These are phyloP conservation scores for Lophium mytilinum DNA, from an alignment of 495 filamentous ascomycete genomes.

Conservation along the genomic window DNA sequence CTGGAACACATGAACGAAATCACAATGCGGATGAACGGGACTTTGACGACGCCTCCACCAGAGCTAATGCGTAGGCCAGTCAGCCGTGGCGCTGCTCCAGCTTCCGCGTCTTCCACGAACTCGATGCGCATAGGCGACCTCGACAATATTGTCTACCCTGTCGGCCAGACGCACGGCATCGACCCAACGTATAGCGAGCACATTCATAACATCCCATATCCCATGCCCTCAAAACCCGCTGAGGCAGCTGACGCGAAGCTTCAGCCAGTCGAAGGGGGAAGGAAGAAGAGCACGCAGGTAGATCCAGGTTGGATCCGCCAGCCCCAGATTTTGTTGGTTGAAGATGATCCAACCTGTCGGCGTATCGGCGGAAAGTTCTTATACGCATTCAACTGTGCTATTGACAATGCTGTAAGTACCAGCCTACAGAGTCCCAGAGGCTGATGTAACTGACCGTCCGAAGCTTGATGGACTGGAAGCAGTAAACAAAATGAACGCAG, in stretches of 20 bases:
- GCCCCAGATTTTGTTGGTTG: conserved; percentile 83
- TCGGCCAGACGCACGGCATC: conserved; percentile 81
- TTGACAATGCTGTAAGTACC: conserved; percentile 74
- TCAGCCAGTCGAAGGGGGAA: conserved; percentile 41
- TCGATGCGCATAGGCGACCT: conserved; percentile 55
- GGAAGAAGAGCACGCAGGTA: conserved; percentile 61
- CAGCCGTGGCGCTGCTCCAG: conserved; percentile 35
- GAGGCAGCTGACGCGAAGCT: conserved; percentile 43
- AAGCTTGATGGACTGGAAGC: conserved; percentile 88
- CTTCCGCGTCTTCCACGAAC: conserved; percentile 43
- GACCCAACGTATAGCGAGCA: conserved; percentile 93
- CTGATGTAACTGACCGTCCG: conserved; percentile 17
- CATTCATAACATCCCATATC: conserved; percentile 85
- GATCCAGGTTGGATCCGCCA: conserved; percentile 74
- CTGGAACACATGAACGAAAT: conserved; percentile 71
- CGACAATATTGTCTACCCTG: conserved; percentile 81
- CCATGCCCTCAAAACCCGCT: conserved; percentile 53
- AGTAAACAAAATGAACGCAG: conserved; percentile 79
- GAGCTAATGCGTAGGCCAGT: conserved; percentile 31
- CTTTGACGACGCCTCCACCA: conserved; percentile 37
- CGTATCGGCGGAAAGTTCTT: conserved; percentile 93
- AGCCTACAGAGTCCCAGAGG: not conserved
- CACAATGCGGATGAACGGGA: conserved; percentile 47
- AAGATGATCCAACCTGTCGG: conserved; percentile 90
- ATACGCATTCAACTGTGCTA: conserved; percentile 75